Evolutionary conservation across 345 rosid genomes (phyloP).

Genomic region (Syzygium oleosum): DNA sequence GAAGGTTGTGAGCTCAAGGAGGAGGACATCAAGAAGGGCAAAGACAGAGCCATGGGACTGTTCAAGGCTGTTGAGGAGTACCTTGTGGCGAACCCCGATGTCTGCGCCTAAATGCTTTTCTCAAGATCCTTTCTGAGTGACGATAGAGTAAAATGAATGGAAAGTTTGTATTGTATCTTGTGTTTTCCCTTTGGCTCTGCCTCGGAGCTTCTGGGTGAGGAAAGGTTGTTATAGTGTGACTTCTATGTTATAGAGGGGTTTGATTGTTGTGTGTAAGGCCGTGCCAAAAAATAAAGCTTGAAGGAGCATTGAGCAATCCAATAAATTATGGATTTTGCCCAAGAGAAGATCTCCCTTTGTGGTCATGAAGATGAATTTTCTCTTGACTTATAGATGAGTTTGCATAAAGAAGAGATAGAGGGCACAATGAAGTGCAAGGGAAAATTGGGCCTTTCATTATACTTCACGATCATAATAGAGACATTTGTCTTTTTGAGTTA

Average conservation of each 20-base stretch:
- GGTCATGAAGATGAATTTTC: too few relatives aligned
- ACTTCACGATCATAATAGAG: too few relatives aligned
- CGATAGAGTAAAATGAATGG: too few relatives aligned
- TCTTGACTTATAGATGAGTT: too few relatives aligned
- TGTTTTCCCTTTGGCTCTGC: neutral
- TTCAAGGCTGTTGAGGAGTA: conserved; percentile 17
- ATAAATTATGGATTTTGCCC: too few relatives aligned
- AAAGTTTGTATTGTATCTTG: too few relatives aligned
- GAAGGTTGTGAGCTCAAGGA: conserved; percentile 5
- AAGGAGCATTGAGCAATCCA: too few relatives aligned
- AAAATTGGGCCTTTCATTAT: too few relatives aligned
- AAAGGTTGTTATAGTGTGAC: neutral
- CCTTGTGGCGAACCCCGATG: conserved; percentile 18
- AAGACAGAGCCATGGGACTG: conserved; percentile 11
- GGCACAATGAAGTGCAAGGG: too few relatives aligned
- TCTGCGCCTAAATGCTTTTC: neutral
- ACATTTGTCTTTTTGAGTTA: too few relatives aligned
- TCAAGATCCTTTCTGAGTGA: neutral
- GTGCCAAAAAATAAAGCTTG: neutral
- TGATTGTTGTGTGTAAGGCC: neutral
- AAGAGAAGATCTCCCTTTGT: neutral
- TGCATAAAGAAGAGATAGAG: too few relatives aligned
- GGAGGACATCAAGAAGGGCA: conserved; percentile 9
- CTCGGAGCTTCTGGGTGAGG: neutral
- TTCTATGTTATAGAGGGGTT: neutral